Evolutionary conservation across 108 stramenopile species (phyloP), one percentile per base, ranked within the genome.

Genomic region (Licmophora abbreviata): DNA sequence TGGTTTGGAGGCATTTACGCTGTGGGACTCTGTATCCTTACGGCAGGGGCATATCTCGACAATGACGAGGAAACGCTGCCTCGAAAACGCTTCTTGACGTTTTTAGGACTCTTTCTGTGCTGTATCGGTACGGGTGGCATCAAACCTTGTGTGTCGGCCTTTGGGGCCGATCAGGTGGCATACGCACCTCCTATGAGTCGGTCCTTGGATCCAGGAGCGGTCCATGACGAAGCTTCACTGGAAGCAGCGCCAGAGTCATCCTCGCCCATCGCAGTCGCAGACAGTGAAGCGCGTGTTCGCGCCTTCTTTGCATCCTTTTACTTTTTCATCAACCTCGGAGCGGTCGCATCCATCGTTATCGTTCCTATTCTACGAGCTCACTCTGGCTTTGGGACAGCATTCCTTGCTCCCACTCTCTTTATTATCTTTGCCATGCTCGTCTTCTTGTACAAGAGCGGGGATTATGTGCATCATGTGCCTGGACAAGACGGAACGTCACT

Each of bases 81-180:
- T 4, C 2, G 54, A 1, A 29, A 54, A 22, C 55, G 61, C 14
- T 4, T 25, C 8, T 15, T 64, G 18, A 66, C 61, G 21, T 69
- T 72, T 35, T 17, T 64, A 3, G 83, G 78, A 24, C 58, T 84
- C 15, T 48, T 72, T 23, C 47, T 77, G 14, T 48, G 74, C 7
- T 79, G 77, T 40, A 24, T 72, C 8, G 83, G 83, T 26, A 79
- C 83, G 1, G 83, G 83, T n/a, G 83, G 83, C 24, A 84, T 84
- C 72, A 84, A 84, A 48, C 83, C 83, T 29, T 84, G 83, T 51
- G 82, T 84, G 21, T 61, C 63, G 14, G 52, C 69, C 20, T 84
- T 84, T 61, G 83, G 83, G 35, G 83, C 83, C 3, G 76, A 79
- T 59, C 83, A 84, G 56, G 56, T 76, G n/a, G n/a, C n/a, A n/a